Evolutionary conservation across 2,329 filamentous ascomycete species (phyloP), one percentile per base, ranked within the genome.

Genomic region (Trichoderma cornu-damae): DNA sequence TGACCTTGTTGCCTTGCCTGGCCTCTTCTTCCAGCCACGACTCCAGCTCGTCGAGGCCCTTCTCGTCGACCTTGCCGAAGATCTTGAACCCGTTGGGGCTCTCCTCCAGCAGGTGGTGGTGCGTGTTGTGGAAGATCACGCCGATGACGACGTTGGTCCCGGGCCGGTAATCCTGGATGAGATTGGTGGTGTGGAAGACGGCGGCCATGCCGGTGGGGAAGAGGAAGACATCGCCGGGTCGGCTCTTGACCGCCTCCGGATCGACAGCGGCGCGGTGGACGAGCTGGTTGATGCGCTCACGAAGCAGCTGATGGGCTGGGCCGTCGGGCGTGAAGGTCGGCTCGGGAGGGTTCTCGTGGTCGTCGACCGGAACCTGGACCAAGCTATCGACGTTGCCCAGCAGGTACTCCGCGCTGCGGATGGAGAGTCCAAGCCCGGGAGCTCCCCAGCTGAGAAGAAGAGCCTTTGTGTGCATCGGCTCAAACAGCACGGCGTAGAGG

Each of bases 171-270:
- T 66, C 62, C 2, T 69, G 59, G 8, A 81, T 63, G 2, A 71
- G 67, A 38, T 70, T 69, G 34, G 76, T 76, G 1, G 73, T 60
- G 22, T 73, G 67, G 55, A 75, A 79, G 9, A 84, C 75, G 24
- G 75, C 72, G 0, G 75, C 75, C 80, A 84, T 84, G 24, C 81
- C 81, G 0, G 78, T 78, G 4, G 75, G 74, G 62, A 78, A 83
- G 18, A 84, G 68, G 49, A 73, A 81, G 1, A 84, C 74, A 59
- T 84, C 79, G 3, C 44, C 47, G 1, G 66, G 34, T 3, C 57
- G 53, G 48, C 67, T 62, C 26, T 60, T 64, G n/a, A 67, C 62
- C 11, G 66, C 63, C 9, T 61, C 44, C n/a, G 63, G 58, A 5
- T 71, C 64, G 22, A 69, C 64, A 1, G 75, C 67, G 1, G 73